A percentile compares a stretch with the other conserved stretches of the same genome.
Evolutionary conservation across 768 basidiomycete species (phyloP).

Genomic region (Mycena crocata): DNA sequence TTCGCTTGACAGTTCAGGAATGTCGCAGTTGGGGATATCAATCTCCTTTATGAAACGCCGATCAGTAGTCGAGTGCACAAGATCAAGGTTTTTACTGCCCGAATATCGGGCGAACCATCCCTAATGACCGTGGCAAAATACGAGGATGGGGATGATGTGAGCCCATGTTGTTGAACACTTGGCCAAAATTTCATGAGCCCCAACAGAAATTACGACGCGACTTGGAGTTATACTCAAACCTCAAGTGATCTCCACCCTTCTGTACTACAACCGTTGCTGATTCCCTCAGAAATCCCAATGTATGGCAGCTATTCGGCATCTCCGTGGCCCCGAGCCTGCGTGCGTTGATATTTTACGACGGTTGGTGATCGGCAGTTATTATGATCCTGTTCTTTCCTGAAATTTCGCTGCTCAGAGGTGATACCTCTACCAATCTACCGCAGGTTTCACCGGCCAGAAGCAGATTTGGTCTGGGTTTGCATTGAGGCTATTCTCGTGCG

Average conservation of each 20-base stretch:
- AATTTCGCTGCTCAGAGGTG: background rate
- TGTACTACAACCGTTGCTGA: background rate
- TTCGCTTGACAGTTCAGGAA: background rate
- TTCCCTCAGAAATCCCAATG: background rate
- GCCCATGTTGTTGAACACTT: no score
- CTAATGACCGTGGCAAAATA: slow-evolving; percentile 18
- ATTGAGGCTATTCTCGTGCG: background rate
- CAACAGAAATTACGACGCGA: slow-evolving; percentile 2
- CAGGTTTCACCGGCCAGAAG: background rate
- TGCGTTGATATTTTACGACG: slow-evolving; percentile 14
- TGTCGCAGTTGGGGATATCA: slow-evolving; percentile 20
- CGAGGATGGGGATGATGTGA: slow-evolving; percentile 1
- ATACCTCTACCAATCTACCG: slow-evolving; percentile 2
- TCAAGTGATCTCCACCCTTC: background rate
- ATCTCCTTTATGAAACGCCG: slow-evolving; percentile 17
- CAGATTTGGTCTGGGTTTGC: background rate
- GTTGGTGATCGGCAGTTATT: background rate
- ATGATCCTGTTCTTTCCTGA: background rate
- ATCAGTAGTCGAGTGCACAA: background rate
- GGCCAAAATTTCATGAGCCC: background rate
- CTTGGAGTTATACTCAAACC: background rate
- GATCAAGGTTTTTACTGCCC: slow-evolving; percentile 22
- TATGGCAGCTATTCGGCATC: slow-evolving; percentile 21
- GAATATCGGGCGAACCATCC: background rate
- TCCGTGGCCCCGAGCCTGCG: background rate